These are phyloP conservation scores for Colletotrichum costaricense DNA, from an alignment of 2,329 filamentous ascomycete species.

Conservation along the genomic window DNA sequence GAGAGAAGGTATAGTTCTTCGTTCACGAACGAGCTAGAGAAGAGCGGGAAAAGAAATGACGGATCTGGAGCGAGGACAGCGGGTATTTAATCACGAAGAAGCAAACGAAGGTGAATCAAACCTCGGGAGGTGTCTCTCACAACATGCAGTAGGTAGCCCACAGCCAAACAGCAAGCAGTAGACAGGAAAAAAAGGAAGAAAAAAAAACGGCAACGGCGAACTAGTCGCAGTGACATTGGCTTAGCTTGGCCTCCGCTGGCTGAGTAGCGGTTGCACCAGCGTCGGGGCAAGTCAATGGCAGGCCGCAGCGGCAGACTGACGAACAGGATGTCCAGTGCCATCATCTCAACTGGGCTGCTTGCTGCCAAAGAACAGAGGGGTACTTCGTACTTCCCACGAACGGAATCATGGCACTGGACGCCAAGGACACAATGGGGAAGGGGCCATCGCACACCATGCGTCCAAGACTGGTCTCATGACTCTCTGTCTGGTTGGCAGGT, in stretches of 20 bases:
- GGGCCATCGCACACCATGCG: conserved; percentile 22
- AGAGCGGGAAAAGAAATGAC: neutral
- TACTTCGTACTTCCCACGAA: neutral
- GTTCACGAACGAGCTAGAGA: neutral
- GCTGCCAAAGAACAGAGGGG: neutral
- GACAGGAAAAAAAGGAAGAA: neutral
- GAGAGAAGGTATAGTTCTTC: neutral
- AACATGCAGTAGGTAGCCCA: conserved; percentile 22
- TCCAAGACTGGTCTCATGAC: conserved; percentile 32
- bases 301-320: neutral
- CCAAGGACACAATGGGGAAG: conserved; percentile 10
- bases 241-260: conserved; percentile 7
- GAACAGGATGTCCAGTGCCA: neutral
- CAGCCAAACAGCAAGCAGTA: neutral
- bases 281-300: neutral
- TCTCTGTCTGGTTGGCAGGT: conserved; percentile 26
- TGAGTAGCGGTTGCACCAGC: conserved; percentile 14
- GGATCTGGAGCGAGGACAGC: neutral
- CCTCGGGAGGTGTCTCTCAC: conserved; percentile 3
- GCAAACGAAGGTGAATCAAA: conserved; percentile 2
- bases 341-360: neutral
- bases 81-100: conserved; percentile 26
- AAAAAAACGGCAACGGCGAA: conserved; percentile 4
- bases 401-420: neutral
- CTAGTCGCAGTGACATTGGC: conserved; percentile 7